phyloP scores from a whole-genome alignment of 225 moss, liverwort and hornwort species.

The Pseudoscleropodium purum region DNA sequence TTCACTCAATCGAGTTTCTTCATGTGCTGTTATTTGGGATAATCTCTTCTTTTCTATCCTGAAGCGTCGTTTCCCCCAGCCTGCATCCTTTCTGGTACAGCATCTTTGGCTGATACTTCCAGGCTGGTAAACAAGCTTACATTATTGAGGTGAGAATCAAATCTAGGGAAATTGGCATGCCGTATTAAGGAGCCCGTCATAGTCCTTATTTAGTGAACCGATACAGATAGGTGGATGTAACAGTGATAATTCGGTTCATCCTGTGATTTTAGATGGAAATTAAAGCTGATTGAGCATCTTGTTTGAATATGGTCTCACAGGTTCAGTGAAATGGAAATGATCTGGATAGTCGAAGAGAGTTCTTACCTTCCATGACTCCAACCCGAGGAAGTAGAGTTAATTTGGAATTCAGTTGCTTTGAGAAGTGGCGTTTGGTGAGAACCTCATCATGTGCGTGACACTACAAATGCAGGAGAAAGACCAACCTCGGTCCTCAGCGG shows the following conservation, averaged over 20 bases:
- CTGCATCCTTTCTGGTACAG: neutral
- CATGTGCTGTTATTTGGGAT: neutral
- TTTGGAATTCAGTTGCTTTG: neutral
- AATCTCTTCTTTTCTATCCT: neutral
- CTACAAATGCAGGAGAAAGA: neutral
- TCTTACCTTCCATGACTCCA: neutral
- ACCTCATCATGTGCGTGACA: slow-evolving; percentile 16
- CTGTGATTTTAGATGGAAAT: neutral
- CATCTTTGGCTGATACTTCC: neutral
- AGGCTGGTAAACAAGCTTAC: neutral
- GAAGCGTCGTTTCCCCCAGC: neutral
- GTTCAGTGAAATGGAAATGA: slow-evolving; percentile 41
- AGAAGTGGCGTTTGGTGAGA: neutral
- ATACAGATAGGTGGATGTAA: neutral
- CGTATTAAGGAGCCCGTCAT: neutral
- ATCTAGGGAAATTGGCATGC: neutral
- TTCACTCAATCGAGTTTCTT: neutral
- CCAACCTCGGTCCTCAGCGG: neutral
- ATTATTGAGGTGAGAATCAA: neutral
- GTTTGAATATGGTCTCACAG: slow-evolving; percentile 31
- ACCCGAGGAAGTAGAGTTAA: neutral
- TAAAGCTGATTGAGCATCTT: neutral
- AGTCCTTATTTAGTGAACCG: neutral
- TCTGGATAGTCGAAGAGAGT: slow-evolving; percentile 42
- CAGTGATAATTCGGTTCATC: neutral